Evolutionary conservation across 2,329 filamentous ascomycete genomes (phyloP), one percentile per base, ranked within the genome.

Genomic region (Lachnellula arida): DNA sequence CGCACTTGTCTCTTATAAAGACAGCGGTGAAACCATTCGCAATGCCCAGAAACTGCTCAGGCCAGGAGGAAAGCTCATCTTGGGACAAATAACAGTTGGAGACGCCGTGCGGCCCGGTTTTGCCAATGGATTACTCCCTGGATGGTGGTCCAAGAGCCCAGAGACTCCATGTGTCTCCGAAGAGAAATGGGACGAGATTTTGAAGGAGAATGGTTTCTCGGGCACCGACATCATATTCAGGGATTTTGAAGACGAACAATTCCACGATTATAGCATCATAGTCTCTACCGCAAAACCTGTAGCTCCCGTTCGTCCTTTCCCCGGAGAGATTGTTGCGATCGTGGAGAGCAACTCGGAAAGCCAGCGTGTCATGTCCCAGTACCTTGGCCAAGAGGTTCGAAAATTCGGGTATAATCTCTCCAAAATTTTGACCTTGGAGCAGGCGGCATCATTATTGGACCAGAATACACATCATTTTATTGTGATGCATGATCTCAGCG

Each of bases 81-180:
- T 70, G 11, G 50, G 64, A 6, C 67, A 70, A 32, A 47, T 47
- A 47, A 47, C 23, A 22, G 44, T 11, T 15, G 15, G 14, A 22
- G 40, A 57, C 51, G 22, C 34, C 67, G 34, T 17, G 50, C 63
- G 56, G 11, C 15, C 39, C 15, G 17, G 17, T 12, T 47, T 32
- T 6, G 9, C 25, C 17, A 37, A 17, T 40, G 15, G 15, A 19
- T 22, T 49, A 4, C 11, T 37, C 7, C 67, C 70, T 11, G 72
- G 71, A 1, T 75, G 71, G 72, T 74, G 70, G 71, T 43, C 65
- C 6, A 32, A 32, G 8, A 32, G 28, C 28, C 28, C 28, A 12
- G 28, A 32, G 28, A 44, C 32, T 48, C 53, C 60, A 17, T 37
- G 50, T 12, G 15, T 63, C 12, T 8, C 43, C 8, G 32, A 15